Conservation (phyloP, 129 eudicot genomes). For the Rutidosis leptorrhynchoides region DNA sequence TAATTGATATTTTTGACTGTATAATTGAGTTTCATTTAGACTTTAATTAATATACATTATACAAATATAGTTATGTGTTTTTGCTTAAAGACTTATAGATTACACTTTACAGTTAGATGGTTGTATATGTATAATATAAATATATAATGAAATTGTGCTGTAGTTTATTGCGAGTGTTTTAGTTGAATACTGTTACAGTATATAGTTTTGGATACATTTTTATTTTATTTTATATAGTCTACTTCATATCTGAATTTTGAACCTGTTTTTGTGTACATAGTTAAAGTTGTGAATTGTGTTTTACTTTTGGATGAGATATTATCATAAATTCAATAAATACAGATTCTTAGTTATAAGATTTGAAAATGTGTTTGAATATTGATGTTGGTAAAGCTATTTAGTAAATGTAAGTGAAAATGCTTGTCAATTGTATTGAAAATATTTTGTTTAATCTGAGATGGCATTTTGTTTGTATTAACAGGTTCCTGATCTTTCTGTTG, state of each 20-base stretch:
- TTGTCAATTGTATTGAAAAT: neutral
- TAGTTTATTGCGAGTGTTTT: neutral
- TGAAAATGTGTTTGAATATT: neutral
- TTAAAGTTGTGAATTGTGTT: neutral
- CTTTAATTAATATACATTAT: no score
- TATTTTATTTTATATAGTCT: neutral
- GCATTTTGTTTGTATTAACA: conserved; percentile 1
- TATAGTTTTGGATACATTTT: neutral
- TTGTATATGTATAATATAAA: no score
- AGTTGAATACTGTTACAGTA: neutral
- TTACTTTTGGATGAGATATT: neutral
- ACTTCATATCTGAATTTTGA: no score
- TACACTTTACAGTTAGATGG: no score
- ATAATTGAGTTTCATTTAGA: neutral
- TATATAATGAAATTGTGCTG: neutral
- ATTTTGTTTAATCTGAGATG: neutral
- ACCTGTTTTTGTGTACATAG: no score
- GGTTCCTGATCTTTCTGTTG: conserved; percentile 66
- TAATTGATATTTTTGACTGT: neutral
- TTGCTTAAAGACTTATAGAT: neutral
- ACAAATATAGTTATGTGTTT: no score
- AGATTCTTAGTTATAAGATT: neutral
- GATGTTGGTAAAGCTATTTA: neutral
- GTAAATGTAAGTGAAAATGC: neutral
- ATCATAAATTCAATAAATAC: no score